phyloP scores from a whole-genome alignment of 106 monocot genomes.

The Amphibolis antarctica region DNA sequence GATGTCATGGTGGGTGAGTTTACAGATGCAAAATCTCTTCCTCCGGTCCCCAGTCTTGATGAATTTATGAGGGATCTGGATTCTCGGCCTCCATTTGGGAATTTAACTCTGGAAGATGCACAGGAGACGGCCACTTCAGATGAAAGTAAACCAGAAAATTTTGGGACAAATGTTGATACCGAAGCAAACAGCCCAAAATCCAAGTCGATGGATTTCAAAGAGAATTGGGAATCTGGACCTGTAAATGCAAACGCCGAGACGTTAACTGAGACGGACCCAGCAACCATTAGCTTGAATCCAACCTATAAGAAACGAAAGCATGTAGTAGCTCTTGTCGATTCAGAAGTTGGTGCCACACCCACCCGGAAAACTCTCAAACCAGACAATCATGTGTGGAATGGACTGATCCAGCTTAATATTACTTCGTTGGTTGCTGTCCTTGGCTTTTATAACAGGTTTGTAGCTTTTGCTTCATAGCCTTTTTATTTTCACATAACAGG shows the following conservation, averaged over 20 bases:
- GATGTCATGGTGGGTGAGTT: slow-evolving; percentile 65
- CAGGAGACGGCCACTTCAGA: slow-evolving; percentile 11
- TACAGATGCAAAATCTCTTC: slow-evolving; percentile 50
- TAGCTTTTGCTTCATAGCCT: slow-evolving; percentile 6
- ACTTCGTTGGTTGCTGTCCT: slow-evolving; percentile 54
- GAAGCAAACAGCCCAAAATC: slow-evolving; percentile 12
- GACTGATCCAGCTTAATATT: slow-evolving; percentile 62
- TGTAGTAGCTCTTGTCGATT: background rate
- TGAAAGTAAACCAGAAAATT: slow-evolving; percentile 14
- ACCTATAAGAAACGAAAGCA: slow-evolving; percentile 6
- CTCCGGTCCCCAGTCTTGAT: slow-evolving; percentile 70
- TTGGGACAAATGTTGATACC: slow-evolving; percentile 9
- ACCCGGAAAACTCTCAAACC: background rate
- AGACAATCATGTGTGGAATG: slow-evolving; percentile 58
- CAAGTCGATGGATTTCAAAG: slow-evolving; percentile 13
- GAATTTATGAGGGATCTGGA: slow-evolving; percentile 91
- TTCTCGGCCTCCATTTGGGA: slow-evolving; percentile 79
- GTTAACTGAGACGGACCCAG: background rate
- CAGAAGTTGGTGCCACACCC: too few species aligned
- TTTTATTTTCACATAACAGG: too few species aligned
- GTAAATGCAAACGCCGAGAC: background rate
- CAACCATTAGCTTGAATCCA: background rate
- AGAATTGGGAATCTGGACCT: background rate
- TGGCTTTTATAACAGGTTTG: slow-evolving; percentile 69
- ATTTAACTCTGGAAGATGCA: slow-evolving; percentile 22